Conservation (phyloP, 495 filamentous ascomycete genomes). For the Neurospora terricola region DNA sequence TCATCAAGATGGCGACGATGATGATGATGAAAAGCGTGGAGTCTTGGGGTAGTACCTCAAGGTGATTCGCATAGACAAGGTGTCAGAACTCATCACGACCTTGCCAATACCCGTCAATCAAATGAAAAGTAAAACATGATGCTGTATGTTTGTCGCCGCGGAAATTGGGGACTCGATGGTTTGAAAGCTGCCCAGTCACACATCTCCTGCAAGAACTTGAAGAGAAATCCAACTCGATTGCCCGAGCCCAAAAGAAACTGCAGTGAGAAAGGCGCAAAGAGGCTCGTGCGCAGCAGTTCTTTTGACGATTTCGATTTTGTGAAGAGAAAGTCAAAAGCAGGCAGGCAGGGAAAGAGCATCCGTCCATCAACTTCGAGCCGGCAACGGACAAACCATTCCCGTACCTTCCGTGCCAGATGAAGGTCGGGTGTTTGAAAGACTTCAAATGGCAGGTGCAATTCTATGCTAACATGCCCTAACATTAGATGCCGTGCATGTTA, state of each 20-base stretch:
- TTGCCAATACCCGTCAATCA: not conserved
- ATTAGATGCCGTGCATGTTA: not conserved
- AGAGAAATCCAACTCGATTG: not conserved
- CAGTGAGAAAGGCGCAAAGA: not conserved
- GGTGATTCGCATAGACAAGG: not conserved
- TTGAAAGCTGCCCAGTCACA: not conserved
- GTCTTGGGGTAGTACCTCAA: not conserved
- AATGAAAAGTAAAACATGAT: not conserved
- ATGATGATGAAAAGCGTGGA: not conserved
- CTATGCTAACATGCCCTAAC: not conserved
- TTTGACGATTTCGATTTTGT: not conserved
- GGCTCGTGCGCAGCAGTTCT: not conserved
- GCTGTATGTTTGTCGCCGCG: not conserved
- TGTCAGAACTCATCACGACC: not conserved
- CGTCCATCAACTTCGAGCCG: not conserved
- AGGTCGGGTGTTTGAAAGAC: not conserved
- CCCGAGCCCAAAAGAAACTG: not conserved
- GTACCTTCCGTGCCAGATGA: not conserved
- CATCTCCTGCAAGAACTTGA: not conserved
- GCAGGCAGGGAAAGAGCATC: not conserved
- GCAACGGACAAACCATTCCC: not conserved
- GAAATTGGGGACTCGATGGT: not conserved
- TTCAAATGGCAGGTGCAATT: not conserved
- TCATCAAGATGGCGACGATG: not conserved
- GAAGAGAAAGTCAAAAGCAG: not conserved